phyloP scores from a whole-genome alignment of 768 basidiomycete genomes.

The Sutorius australiensis region DNA sequence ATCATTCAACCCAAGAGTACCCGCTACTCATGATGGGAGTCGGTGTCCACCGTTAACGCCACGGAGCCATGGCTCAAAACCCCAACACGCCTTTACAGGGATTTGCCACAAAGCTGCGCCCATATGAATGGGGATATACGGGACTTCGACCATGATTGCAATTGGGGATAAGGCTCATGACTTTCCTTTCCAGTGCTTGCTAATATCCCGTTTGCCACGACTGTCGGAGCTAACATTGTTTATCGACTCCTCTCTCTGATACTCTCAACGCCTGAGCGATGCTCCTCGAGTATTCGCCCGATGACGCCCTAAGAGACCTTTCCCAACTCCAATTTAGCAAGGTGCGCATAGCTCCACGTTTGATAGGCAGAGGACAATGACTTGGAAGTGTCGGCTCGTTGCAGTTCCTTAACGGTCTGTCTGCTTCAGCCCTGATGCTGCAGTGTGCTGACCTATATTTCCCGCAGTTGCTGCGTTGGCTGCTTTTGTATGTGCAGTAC shows the following conservation, averaged over 20 bases:
- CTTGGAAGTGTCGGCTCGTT: neutral
- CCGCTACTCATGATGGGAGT: too few species aligned
- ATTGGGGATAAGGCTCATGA: neutral
- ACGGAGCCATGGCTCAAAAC: too few species aligned
- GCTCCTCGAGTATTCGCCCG: neutral
- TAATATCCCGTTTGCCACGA: neutral
- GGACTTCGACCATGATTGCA: neutral
- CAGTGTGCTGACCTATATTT: neutral
- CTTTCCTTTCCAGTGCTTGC: neutral
- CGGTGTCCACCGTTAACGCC: too few species aligned
- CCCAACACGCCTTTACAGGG: too few species aligned
- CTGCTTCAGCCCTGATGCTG: neutral
- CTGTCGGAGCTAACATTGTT: neutral
- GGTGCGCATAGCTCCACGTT: conserved; percentile 5
- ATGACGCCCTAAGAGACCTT: conserved; percentile 8
- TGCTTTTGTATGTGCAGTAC: neutral
- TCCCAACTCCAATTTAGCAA: conserved; percentile 19
- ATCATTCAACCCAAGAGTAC: too few species aligned
- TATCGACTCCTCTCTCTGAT: neutral
- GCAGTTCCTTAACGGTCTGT: conserved; percentile 20
- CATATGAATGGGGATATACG: neutral
- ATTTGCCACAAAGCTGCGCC: too few species aligned
- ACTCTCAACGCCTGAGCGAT: conserved; percentile 1
- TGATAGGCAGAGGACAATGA: neutral
- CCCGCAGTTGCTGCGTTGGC: neutral